A percentile compares a stretch with the other conserved stretches of the same genome.
phyloP scores from a whole-genome alignment of 179 eudicot genomes.

The Vitellaria paradoxa region DNA sequence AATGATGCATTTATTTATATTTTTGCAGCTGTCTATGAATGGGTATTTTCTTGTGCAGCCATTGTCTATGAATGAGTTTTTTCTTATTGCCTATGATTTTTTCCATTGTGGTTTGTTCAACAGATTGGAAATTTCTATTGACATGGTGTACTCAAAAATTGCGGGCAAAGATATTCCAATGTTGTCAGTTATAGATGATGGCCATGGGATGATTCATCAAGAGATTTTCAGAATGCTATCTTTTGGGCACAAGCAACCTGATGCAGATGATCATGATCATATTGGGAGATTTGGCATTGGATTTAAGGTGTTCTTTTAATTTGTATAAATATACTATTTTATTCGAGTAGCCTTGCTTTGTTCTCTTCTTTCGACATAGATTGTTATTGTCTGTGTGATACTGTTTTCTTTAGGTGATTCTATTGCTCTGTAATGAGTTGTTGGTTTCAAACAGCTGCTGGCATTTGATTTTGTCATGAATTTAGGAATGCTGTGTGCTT shows the following conservation, averaged over 20 bases:
- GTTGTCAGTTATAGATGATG: constrained; percentile 68
- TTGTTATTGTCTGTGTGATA: background rate
- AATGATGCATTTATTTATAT: background rate
- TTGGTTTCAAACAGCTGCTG: background rate
- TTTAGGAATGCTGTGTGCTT: background rate
- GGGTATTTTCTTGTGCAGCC: no score
- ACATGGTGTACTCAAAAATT: constrained; percentile 38
- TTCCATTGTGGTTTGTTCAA: constrained; percentile 12
- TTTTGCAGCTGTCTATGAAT: background rate
- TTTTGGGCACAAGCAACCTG: constrained; percentile 70
- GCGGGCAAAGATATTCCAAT: constrained; percentile 54
- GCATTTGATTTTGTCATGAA: constrained; percentile 1
- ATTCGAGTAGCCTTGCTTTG: background rate
- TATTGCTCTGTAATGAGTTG: background rate
- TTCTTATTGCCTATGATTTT: background rate
- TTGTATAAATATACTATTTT: background rate
- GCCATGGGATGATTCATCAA: constrained; percentile 66
- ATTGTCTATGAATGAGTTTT: background rate
- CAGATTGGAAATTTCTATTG: constrained; percentile 62
- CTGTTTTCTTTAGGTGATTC: background rate
- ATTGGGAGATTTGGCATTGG: constrained; percentile 87
- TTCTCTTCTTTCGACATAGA: background rate
- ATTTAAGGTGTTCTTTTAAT: constrained; percentile 51
- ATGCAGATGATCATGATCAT: constrained; percentile 44
- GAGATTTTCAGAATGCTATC: constrained; percentile 66